A percentile compares a stretch with the other conserved stretches of the same genome.
Conservation (phyloP, 78 protist genomes). For the Dictyostelium discoideum region DNA sequence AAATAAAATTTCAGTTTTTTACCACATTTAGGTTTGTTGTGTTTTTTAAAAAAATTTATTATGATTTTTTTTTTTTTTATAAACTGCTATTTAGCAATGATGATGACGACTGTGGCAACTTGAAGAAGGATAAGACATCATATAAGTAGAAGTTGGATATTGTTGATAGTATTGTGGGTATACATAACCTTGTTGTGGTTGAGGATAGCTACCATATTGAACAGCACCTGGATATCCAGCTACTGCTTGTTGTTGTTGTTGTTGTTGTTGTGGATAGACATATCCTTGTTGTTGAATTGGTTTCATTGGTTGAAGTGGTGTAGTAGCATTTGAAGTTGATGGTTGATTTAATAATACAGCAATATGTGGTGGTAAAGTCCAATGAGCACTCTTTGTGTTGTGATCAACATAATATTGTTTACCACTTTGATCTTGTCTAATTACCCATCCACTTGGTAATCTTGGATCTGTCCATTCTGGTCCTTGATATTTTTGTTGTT, state of each 20-base stretch:
- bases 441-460: slow-evolving; percentile 69
- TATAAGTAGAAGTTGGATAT: neutral
- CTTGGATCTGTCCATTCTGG: neutral
- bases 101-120: slow-evolving; percentile 5
- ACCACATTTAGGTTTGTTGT: no score
- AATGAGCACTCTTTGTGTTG: slow-evolving; percentile 54
- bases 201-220: neutral
- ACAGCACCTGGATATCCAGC: neutral
- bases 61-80: neutral
- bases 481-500: neutral
- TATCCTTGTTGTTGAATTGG: slow-evolving; percentile 15
- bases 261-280: slow-evolving; percentile 4
- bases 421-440: slow-evolving; percentile 49
- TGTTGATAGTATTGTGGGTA: slow-evolving; percentile 18
- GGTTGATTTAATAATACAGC: neutral
- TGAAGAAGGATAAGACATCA: neutral
- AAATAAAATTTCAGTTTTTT: no score
- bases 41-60: no score
- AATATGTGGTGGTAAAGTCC: slow-evolving; percentile 59
- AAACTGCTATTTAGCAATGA: neutral
- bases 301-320: slow-evolving; percentile 1
- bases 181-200: slow-evolving; percentile 11
- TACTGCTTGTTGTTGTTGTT: neutral
- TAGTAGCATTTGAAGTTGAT: neutral
- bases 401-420: slow-evolving; percentile 68